A percentile compares a stretch with the other conserved stretches of the same genome.
These are phyloP conservation scores for Stachybotrys echinatus DNA, from an alignment of 2,329 filamentous ascomycete genomes.

Conservation along the genomic window DNA sequence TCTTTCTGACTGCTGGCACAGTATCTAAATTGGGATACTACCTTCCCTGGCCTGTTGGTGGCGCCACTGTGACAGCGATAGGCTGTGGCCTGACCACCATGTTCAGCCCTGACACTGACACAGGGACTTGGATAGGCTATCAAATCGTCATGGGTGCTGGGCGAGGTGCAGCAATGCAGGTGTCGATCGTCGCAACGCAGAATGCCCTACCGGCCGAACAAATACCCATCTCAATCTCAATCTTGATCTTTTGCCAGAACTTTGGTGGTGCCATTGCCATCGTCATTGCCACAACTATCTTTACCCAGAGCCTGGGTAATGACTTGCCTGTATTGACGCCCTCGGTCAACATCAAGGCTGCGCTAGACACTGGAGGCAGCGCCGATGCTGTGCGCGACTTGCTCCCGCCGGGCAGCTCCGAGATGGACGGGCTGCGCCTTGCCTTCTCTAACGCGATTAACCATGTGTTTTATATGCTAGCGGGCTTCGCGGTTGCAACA, in stretches of 20 bases:
- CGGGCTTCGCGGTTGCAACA: not conserved
- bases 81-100: slow-evolving; percentile 32
- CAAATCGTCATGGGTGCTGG: slow-evolving; percentile 37
- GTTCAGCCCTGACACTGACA: slow-evolving; percentile 2
- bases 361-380: not conserved
- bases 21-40: slow-evolving; percentile 26
- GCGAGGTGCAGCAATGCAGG: slow-evolving; percentile 34
- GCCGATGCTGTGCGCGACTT: not conserved
- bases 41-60: slow-evolving; percentile 23
- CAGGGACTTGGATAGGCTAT: slow-evolving; percentile 17
- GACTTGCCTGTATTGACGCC: not conserved
- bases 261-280: not conserved
- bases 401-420: not conserved
- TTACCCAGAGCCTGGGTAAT: not conserved
- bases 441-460: not conserved
- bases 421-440: not conserved
- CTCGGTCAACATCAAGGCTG: not conserved
- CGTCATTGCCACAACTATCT: not conserved
- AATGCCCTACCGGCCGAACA: slow-evolving; percentile 28
- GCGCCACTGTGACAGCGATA: slow-evolving; percentile 18
- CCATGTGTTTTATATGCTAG: not conserved
- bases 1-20: not conserved
- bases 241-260: not conserved
- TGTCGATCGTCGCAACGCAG: slow-evolving; percentile 39
- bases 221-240: not conserved